Conservation (phyloP, 352 stramenopile genomes). For the Globisporangium lucens region DNA sequence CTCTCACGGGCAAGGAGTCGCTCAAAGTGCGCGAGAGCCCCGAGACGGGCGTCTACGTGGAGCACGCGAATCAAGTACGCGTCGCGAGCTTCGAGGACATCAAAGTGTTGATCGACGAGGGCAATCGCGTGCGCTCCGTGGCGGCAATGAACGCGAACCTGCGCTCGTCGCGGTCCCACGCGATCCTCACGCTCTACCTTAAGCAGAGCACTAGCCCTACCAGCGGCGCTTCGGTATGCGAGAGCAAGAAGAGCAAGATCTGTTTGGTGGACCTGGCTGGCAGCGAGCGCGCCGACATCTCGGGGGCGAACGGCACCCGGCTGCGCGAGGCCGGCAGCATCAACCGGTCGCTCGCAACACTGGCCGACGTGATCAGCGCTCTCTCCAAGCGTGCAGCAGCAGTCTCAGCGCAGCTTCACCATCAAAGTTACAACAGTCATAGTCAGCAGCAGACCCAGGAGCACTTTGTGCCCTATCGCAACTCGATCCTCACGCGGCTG, state of each 20-base stretch:
- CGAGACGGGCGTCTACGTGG: slow-evolving; percentile 61
- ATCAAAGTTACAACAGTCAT: neutral
- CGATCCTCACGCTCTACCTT: slow-evolving; percentile 61
- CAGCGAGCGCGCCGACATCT: slow-evolving; percentile 59
- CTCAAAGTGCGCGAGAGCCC: slow-evolving; percentile 76
- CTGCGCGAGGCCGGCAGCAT: slow-evolving; percentile 77
- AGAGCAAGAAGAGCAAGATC: slow-evolving; percentile 55
- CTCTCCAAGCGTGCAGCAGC: slow-evolving; percentile 36
- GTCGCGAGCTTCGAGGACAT: slow-evolving; percentile 53
- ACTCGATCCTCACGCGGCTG: slow-evolving; percentile 83
- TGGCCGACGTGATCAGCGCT: slow-evolving; percentile 83
- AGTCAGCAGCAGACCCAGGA: slow-evolving; percentile 14
- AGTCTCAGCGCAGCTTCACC: neutral
- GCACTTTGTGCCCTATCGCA: slow-evolving; percentile 84
- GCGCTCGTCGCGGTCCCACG: slow-evolving; percentile 58
- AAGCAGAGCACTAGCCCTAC: slow-evolving; percentile 22
- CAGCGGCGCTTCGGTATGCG: neutral
- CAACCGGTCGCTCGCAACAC: slow-evolving; percentile 79
- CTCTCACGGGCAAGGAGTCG: slow-evolving; percentile 33
- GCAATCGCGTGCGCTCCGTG: slow-evolving; percentile 54
- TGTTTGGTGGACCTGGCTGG: slow-evolving; percentile 72
- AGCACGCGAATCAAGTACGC: slow-evolving; percentile 45
- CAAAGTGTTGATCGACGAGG: slow-evolving; percentile 56
- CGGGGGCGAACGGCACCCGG: slow-evolving; percentile 37
- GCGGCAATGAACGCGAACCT: slow-evolving; percentile 42